Percentiles rank a stretch among this genome's conserved stretches.
Evolutionary conservation across 306 rosid genomes (phyloP).

Genomic region (Senna tora): DNA sequence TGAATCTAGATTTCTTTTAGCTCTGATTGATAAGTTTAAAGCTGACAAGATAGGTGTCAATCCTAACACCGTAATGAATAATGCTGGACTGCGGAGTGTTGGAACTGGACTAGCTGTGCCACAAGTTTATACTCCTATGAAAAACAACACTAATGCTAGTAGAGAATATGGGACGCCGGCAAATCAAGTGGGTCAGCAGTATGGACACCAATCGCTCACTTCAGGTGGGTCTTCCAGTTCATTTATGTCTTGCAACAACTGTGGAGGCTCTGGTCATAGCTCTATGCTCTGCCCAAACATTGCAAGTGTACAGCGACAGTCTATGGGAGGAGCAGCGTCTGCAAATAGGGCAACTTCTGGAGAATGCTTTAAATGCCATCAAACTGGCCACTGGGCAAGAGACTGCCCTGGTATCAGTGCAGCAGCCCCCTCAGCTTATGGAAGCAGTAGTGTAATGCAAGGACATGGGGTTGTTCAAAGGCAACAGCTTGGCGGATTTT

Average conservation of each 20-base stretch:
- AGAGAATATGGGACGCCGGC: conserved; percentile 57
- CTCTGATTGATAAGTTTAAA: conserved; percentile 61
- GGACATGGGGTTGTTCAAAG: conserved; percentile 57
- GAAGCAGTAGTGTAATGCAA: conserved; percentile 47
- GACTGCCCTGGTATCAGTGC: conserved; percentile 68
- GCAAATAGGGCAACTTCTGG: conserved; percentile 51
- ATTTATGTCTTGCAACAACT: conserved; percentile 57
- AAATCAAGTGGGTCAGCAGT: conserved; percentile 54
- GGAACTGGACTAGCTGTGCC: conserved; percentile 47
- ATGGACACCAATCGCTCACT: conserved; percentile 58
- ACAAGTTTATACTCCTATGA: conserved; percentile 39
- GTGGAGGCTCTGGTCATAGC: conserved; percentile 79
- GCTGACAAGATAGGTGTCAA: conserved; percentile 43
- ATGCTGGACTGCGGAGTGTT: conserved; percentile 38
- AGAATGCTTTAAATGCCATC: conserved; percentile 83
- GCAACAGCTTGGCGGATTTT: conserved; percentile 50
- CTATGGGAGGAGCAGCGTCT: conserved; percentile 59
- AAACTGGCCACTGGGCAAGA: conserved; percentile 81
- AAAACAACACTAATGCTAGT: conserved; percentile 39
- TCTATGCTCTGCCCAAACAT: conserved; percentile 62
- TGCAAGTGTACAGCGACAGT: conserved; percentile 46
- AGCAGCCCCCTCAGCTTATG: conserved; percentile 56
- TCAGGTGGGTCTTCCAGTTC: conserved; percentile 44
- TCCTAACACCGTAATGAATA: conserved; percentile 42
- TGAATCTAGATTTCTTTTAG: conserved; percentile 55